Evolutionary conservation across 2,329 filamentous ascomycete genomes (phyloP).

Genomic region (Ambrosiella beaveri): DNA sequence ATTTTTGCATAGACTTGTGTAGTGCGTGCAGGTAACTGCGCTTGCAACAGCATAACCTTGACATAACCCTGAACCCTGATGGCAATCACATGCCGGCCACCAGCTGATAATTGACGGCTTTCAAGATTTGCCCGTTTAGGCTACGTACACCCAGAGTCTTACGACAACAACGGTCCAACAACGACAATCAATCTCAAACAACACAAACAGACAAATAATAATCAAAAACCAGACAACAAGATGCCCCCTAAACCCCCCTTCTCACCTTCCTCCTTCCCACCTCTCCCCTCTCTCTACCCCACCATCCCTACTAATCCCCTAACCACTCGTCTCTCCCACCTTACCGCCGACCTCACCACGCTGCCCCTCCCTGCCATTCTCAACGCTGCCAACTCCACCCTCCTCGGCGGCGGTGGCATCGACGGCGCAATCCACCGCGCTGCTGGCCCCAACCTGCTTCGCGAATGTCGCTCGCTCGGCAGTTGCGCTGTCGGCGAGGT

Average conservation of each 20-base stretch:
- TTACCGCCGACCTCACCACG: conserved; percentile 65
- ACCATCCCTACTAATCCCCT: background rate
- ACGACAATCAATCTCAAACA: no score
- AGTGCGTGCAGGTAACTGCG: no score
- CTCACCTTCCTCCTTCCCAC: background rate
- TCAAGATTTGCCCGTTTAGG: no score
- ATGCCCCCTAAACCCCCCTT: background rate
- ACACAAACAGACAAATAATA: no score
- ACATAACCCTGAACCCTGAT: no score
- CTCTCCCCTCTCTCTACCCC: background rate
- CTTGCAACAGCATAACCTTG: no score
- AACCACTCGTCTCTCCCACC: conserved; percentile 54
- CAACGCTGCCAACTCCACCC: conserved; percentile 69
- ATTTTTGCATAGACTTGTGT: no score
- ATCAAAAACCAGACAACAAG: background rate
- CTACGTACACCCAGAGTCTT: no score
- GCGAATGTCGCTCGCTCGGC: conserved; percentile 14
- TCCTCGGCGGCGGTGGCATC: conserved; percentile 81
- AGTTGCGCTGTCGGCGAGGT: conserved; percentile 67
- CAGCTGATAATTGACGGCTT: no score
- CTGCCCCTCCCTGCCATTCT: conserved; percentile 70
- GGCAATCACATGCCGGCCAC: no score
- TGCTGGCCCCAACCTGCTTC: conserved; percentile 50
- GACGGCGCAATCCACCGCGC: conserved; percentile 74
- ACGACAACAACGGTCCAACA: no score